Percentiles rank a stretch among this genome's conserved stretches.
Conservation (phyloP, 371 early-diverging fungal species). For the Mucor circinelloides region DNA sequence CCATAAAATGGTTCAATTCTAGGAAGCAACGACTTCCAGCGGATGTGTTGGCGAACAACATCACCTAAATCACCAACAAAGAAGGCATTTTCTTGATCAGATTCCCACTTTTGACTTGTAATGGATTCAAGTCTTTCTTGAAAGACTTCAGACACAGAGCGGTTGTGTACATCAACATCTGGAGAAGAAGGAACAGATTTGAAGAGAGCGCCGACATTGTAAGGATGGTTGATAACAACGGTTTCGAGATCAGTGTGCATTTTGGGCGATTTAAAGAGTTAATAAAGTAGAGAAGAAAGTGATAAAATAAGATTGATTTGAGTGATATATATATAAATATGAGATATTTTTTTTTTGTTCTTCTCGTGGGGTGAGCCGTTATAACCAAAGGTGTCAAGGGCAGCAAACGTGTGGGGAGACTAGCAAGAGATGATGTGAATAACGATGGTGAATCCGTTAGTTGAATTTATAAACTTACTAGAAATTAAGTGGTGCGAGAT, state of each 20-base stretch:
- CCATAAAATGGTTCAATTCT: slow-evolving; percentile 95
- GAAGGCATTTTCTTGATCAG: slow-evolving; percentile 87
- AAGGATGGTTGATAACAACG: slow-evolving; percentile 30
- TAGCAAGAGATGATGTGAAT: too few relatives aligned
- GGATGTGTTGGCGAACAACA: slow-evolving; percentile 81
- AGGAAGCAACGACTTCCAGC: slow-evolving; percentile 84
- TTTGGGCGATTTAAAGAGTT: not conserved
- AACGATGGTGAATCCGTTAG: not conserved
- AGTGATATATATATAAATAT: not conserved
- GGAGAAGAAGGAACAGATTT: slow-evolving; percentile 17
- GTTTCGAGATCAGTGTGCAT: slow-evolving; percentile 47
- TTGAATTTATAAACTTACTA: not conserved
- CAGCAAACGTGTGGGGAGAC: not conserved
- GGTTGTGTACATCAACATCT: slow-evolving; percentile 31
- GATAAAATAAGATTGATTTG: not conserved
- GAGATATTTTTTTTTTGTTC: not conserved
- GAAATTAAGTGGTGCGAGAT: not conserved
- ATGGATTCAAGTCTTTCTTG: slow-evolving; percentile 40
- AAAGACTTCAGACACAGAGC: slow-evolving; percentile 37
- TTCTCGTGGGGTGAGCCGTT: too few relatives aligned
- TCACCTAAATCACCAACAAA: slow-evolving; percentile 92
- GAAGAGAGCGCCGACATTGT: slow-evolving; percentile 8
- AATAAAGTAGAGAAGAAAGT: not conserved
- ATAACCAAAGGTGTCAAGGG: too few relatives aligned
- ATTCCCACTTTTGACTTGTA: slow-evolving; percentile 51